These are phyloP conservation scores for Spizellomyces punctatus DNA, from an alignment of 192 early-diverging fungal species.

Conservation along the genomic window DNA sequence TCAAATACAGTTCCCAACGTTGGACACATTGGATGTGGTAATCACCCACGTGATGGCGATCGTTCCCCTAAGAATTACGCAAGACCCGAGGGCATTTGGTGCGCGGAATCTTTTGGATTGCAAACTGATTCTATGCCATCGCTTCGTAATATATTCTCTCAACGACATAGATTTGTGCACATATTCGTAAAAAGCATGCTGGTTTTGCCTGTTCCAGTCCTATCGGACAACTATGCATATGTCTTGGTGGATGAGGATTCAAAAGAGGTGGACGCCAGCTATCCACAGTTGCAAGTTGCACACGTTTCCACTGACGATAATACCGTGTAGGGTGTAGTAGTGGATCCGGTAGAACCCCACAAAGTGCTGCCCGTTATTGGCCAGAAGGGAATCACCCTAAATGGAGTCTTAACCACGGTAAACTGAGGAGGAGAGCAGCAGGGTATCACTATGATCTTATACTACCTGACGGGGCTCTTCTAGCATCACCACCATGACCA, in stretches of 20 bases:
- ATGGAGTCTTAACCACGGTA: slow-evolving; percentile 14
- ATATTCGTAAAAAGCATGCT: slow-evolving; percentile 42
- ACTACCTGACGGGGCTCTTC: slow-evolving; percentile 17
- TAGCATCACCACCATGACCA: slow-evolving; percentile 94
- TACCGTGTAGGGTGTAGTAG: slow-evolving; percentile 49
- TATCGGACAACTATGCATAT: slow-evolving; percentile 89
- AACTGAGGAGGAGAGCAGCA: slow-evolving; percentile 27
- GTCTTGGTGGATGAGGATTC: slow-evolving; percentile 68
- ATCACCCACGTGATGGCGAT: too few species aligned
- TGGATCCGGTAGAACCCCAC: slow-evolving; percentile 85
- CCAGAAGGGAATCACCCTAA: slow-evolving; percentile 6
- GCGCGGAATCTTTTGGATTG: too few species aligned
- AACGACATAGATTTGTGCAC: too few species aligned
- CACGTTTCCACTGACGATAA: not conserved
- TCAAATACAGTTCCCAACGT: too few species aligned
- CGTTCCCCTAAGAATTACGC: too few species aligned
- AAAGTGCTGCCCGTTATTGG: slow-evolving; percentile 45
- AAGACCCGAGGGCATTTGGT: too few species aligned
- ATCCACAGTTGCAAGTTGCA: not conserved
- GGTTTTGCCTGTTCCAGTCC: slow-evolving; percentile 64
- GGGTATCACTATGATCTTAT: not conserved
- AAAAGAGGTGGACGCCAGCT: not conserved
- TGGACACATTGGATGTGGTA: too few species aligned
- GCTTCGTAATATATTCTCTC: too few species aligned
- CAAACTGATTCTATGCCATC: too few species aligned